Conservation (phyloP, 352 stramenopile genomes). For the Pythium periplocum region DNA sequence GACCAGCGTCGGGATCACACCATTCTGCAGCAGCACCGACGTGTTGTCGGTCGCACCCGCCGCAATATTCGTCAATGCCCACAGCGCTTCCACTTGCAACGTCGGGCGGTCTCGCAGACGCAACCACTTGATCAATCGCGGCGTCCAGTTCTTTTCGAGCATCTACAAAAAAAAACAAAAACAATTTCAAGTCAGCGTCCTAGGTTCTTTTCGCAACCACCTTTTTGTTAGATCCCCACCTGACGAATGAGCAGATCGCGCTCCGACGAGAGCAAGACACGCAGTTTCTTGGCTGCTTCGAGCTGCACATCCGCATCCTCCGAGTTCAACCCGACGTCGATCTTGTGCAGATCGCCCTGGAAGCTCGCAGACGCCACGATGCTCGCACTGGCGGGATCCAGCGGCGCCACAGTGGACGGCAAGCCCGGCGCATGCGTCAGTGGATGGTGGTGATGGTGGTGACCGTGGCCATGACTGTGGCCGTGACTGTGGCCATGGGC, state of each 20-base stretch:
- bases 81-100: slow-evolving; percentile 91
- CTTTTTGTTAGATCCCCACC: slow-evolving; percentile 21
- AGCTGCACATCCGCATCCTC: slow-evolving; percentile 80
- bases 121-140: slow-evolving; percentile 82
- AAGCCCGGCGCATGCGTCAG: slow-evolving; percentile 21
- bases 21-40: slow-evolving; percentile 89
- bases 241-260: slow-evolving; percentile 82
- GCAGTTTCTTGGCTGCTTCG: slow-evolving; percentile 83
- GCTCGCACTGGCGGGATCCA: slow-evolving; percentile 28
- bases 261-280: slow-evolving; percentile 78
- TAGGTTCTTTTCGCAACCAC: too few species aligned
- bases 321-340: slow-evolving; percentile 73
- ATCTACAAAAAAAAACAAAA: slow-evolving; percentile 37
- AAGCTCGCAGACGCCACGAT: slow-evolving; percentile 54
- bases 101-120: slow-evolving; percentile 69
- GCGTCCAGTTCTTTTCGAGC: slow-evolving; percentile 88
- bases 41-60: slow-evolving; percentile 89
- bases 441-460: slow-evolving; percentile 43
- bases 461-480: slow-evolving; percentile 9
- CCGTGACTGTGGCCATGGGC: slow-evolving; percentile 23
- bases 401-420: slow-evolving; percentile 1
- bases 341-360: slow-evolving; percentile 79
- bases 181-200: too few species aligned
- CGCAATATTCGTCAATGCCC: slow-evolving; percentile 95
- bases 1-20: slow-evolving; percentile 89